phyloP scores from a whole-genome alignment of 257 asterid genomes.

The Scutellaria galericulata region DNA sequence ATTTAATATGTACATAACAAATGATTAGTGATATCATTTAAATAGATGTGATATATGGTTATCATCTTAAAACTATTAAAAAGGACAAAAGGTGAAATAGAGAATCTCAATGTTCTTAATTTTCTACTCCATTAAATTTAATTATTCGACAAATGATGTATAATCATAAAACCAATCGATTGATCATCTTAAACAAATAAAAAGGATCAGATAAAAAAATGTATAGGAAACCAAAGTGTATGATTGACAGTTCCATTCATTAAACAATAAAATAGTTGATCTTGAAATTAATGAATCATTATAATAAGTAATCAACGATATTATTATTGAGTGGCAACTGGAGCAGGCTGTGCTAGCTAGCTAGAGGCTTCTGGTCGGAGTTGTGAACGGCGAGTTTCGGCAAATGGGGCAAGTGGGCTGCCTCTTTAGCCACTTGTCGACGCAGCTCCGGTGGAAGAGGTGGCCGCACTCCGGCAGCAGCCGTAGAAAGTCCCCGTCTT shows the following conservation, averaged over 20 bases:
- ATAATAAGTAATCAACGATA: background rate
- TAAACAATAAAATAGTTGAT: background rate
- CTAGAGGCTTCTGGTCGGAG: constrained; percentile 13
- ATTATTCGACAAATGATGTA: too few relatives aligned
- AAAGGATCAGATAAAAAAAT: too few relatives aligned
- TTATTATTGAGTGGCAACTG: constrained; percentile 27
- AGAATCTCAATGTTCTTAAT: too few relatives aligned
- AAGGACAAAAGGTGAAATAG: too few relatives aligned
- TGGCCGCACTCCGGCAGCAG: constrained; percentile 66
- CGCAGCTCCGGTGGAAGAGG: constrained; percentile 60
- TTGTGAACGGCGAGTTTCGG: constrained; percentile 47
- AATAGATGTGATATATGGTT: too few relatives aligned
- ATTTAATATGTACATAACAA: too few relatives aligned
- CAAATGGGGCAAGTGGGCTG: constrained; percentile 70
- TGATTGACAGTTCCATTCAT: background rate
- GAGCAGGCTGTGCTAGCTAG: constrained; percentile 6
- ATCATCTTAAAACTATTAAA: too few relatives aligned
- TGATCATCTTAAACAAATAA: too few relatives aligned
- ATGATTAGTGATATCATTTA: too few relatives aligned
- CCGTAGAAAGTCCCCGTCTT: constrained; percentile 60
- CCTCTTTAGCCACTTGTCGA: constrained; percentile 64
- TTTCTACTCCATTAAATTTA: too few relatives aligned
- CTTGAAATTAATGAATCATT: background rate
- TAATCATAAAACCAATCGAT: too few relatives aligned
- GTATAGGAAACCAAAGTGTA: background rate